These are phyloP conservation scores for Pseudopyrenochaeta lycopersici DNA, from an alignment of 2,329 filamentous ascomycete species.

Conservation along the genomic window DNA sequence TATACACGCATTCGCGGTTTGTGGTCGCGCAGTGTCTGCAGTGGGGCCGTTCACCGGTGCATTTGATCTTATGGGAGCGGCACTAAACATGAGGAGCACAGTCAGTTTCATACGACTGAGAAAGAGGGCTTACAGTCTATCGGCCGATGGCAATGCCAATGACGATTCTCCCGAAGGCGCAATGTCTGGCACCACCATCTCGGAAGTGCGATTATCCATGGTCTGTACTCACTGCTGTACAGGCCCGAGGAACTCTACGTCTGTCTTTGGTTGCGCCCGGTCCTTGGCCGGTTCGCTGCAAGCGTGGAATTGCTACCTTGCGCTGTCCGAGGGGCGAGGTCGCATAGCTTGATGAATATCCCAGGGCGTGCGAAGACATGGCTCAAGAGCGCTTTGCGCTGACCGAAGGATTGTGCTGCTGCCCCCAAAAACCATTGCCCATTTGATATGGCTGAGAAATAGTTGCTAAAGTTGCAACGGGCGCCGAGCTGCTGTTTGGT, in stretches of 20 bases:
- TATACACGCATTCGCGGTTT: conserved; percentile 49
- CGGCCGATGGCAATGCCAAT: background rate
- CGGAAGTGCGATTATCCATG: background rate
- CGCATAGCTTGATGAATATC: conserved; percentile 11
- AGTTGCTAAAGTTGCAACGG: conserved; percentile 3
- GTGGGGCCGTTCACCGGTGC: conserved; percentile 47
- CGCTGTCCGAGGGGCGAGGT: conserved; percentile 17
- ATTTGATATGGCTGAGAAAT: conserved; percentile 6
- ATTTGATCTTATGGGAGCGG: conserved; percentile 53
- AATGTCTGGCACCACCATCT: background rate
- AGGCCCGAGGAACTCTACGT: conserved; percentile 38
- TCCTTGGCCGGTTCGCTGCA: conserved; percentile 25
- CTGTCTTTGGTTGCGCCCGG: conserved; percentile 27
- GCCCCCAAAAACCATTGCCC: conserved; percentile 7
- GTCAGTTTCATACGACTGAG: conserved; percentile 18
- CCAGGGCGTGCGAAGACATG: conserved; percentile 20
- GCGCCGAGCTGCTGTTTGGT: conserved; percentile 1
- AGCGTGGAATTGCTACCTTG: conserved; percentile 45
- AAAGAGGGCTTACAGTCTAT: conserved; percentile 2
- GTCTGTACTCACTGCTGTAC: conserved; percentile 35
- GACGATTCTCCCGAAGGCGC: background rate
- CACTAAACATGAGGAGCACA: conserved; percentile 32
- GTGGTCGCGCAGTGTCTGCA: conserved; percentile 49
- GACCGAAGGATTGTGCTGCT: conserved; percentile 5
- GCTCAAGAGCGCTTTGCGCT: conserved; percentile 4